Evolutionary conservation across 495 filamentous ascomycete species (phyloP).

Genomic region (Recurvomyces mirabilis): DNA sequence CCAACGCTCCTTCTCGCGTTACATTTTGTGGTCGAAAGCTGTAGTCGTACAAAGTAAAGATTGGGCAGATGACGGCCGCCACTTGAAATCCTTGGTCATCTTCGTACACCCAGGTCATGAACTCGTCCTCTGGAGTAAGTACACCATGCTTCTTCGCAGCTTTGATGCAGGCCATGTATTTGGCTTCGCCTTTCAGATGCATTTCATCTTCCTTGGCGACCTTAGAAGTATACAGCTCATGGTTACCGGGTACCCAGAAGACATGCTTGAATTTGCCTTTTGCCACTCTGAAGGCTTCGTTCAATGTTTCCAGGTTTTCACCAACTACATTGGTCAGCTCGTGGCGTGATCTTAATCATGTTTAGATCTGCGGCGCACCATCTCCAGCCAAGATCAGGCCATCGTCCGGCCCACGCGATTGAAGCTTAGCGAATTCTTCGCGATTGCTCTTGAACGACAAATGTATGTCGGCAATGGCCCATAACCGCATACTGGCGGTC

Average conservation of each 20-base stretch:
- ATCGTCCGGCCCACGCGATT: slow-evolving; percentile 23
- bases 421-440: slow-evolving; percentile 27
- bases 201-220: slow-evolving; percentile 21
- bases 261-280: slow-evolving; percentile 29
- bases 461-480: slow-evolving; percentile 32
- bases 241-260: slow-evolving; percentile 33
- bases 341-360: background rate
- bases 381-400: slow-evolving; percentile 32
- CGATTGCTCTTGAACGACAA: slow-evolving; percentile 30
- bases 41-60: slow-evolving; percentile 36
- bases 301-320: slow-evolving; percentile 27
- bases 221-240: slow-evolving; percentile 31
- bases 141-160: slow-evolving; percentile 28
- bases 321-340: slow-evolving; percentile 21
- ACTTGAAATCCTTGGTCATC: slow-evolving; percentile 19
- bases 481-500: no score
- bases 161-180: slow-evolving; percentile 30
- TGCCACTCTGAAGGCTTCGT: slow-evolving; percentile 26
- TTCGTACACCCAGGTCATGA: slow-evolving; percentile 29
- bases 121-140: slow-evolving; percentile 32
- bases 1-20: slow-evolving; percentile 24
- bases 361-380: slow-evolving; percentile 5
- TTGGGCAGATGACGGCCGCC: slow-evolving; percentile 28
- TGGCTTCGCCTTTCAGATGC: slow-evolving; percentile 27
- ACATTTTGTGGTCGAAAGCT: slow-evolving; percentile 30